Evolutionary conservation across 371 early-diverging fungal genomes (phyloP), one percentile per base, ranked within the genome.

Genomic region (Mucor lusitanicus): DNA sequence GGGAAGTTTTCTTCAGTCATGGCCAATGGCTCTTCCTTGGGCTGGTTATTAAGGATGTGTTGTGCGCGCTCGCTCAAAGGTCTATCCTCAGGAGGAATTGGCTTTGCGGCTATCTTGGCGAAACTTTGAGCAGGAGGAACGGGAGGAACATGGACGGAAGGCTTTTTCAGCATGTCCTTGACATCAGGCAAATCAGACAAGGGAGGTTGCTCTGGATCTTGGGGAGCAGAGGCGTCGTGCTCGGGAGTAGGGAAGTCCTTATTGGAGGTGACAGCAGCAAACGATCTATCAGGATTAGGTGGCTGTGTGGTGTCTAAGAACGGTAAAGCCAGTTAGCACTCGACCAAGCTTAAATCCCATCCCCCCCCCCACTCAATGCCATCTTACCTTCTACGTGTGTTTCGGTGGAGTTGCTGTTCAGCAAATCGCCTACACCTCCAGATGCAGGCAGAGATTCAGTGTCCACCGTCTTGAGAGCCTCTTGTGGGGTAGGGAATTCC

Each of bases 131-230:
- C 53, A 3, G 75, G 56, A 30, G 79, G 79, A 2, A 75, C 73
- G 27, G 75, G 78, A 27, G 79, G 76, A 4, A 79, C 68, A 48
- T 74, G 70, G n/a, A 81, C 76, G 12, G 78, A 76, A 32, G 74
- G 71, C 8, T 77, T 42, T 13, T 71, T 7, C 12, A 79, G 53
- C 79, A 82, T 76, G 39, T 82, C 82, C 32, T 79, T 82, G 11
- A 82, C 78, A 64, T 79, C 79, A 33, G 82, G 82, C 44, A 79
- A 28, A 30, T 62, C 59, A 9, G 79, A 79, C 23, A 82, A 67
- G 13, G 64, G 63, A 33, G 23, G 61, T 17, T 35, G 23, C 12
- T 42, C 44, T n/a, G 11, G 32, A 6, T 28, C 21, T 56, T 25
- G 50, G 23, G 50, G 40, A 11, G 53, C 54, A 59, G 71, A 30